phyloP scores from a whole-genome alignment of 2,329 filamentous ascomycete genomes.

The Aspergillus fumigatus region DNA sequence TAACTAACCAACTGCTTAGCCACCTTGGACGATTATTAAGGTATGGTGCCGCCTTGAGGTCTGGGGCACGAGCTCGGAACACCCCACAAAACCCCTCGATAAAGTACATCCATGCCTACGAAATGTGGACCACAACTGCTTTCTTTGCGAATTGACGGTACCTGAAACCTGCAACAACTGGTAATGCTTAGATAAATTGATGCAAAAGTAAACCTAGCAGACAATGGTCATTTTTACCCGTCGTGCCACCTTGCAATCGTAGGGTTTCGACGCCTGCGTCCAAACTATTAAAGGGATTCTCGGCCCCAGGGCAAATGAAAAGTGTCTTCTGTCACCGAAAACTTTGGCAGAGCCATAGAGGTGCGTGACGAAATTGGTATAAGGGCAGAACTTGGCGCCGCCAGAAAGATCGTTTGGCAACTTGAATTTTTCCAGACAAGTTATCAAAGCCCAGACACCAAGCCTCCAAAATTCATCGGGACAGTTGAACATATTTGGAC shows the following conservation, averaged over 20 bases:
- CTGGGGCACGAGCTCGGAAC: not conserved
- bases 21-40: not conserved
- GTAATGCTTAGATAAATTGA: not conserved
- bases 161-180: not conserved
- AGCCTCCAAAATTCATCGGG: not conserved
- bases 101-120: not conserved
- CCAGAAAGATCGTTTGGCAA: not conserved
- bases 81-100: not conserved
- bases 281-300: not conserved
- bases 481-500: not conserved
- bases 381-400: not conserved
- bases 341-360: not conserved
- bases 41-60: not conserved
- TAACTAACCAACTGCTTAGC: too few species aligned
- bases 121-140: not conserved
- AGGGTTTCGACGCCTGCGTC: not conserved
- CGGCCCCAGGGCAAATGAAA: not conserved
- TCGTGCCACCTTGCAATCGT: not conserved
- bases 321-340: not conserved
- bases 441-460: not conserved
- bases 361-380: not conserved
- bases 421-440: not conserved
- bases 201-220: not conserved
- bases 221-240: not conserved
- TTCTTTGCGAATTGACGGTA: not conserved